Percentiles rank a stretch among this genome's conserved stretches.
These are phyloP conservation scores for Trifolium pratense DNA, from an alignment of 306 rosid genomes.

Conservation along the genomic window DNA sequence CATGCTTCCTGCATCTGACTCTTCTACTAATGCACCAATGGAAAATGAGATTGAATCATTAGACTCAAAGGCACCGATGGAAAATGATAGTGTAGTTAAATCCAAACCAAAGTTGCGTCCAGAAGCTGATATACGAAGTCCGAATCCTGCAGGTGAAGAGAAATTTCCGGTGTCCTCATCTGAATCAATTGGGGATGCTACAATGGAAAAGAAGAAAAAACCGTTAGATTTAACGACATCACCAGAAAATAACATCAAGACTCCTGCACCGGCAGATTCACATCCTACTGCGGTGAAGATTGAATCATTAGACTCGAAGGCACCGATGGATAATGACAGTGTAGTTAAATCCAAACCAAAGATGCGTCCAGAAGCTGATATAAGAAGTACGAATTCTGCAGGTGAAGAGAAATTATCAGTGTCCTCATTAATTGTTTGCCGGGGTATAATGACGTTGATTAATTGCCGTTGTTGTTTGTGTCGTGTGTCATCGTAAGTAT, in stretches of 20 bases:
- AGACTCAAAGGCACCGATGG: conserved; percentile 36
- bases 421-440: not conserved
- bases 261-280: conserved; percentile 30
- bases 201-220: conserved; percentile 35
- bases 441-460: no score
- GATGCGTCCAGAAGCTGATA: conserved; percentile 31
- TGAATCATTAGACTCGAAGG: conserved; percentile 32
- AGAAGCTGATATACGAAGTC: conserved; percentile 24
- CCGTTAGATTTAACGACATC: conserved; percentile 14
- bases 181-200: conserved; percentile 37
- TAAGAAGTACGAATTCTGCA: conserved; percentile 19
- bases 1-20: no score
- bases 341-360: conserved; percentile 32
- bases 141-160: conserved; percentile 30
- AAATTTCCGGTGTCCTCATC: conserved; percentile 10
- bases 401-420: conserved; percentile 16
- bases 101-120: conserved; percentile 29
- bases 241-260: conserved; percentile 40
- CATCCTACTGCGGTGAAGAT: not conserved
- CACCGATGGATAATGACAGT: conserved; percentile 8
- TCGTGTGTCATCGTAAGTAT: no score
- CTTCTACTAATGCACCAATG: conserved; percentile 31
- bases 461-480: no score
- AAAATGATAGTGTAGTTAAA: conserved; percentile 19
- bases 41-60: conserved; percentile 34